Evolutionary conservation across 805 yeast species (phyloP), one percentile per base, ranked within the genome.

Genomic region (Barnettozyma sucrosica): DNA sequence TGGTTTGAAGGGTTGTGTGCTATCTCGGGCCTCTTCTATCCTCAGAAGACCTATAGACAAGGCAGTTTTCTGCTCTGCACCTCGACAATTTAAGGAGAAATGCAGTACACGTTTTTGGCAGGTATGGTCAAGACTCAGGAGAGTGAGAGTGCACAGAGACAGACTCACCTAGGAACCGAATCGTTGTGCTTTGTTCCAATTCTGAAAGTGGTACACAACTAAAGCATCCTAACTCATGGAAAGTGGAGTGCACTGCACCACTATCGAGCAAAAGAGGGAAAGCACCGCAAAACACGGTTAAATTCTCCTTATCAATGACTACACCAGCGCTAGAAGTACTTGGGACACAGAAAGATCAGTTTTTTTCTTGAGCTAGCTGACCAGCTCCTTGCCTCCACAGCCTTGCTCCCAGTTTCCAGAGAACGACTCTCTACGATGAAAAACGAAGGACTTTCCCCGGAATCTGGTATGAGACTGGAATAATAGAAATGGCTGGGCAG

Each of bases 201-300:
- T 45, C 62, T 7, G 71, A 69, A 49, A 68, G 71, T 21, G 74
- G 70, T 70, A 19, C 64, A 65, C 42, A 62, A 60, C 44, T 65
- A 71, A 70, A 68, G 48, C 63, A 69, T 5, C 64, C 69, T 32
- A 67, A 68, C 47, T 63, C 63, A 46, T 70, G 75, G 75, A 64
- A 74, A 9, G 70, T 74, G 54, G 80, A 75, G 57, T 66, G 77
- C 32, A 65, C 74, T 66, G 77, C 32, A 65, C 74, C 3, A 70
- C 77, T 3, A 67, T 75, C 24, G 57, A 74, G 33, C 74, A 75
- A 61, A 75, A 75, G 55, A 72, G 67, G 56, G 68, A 67, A 43
- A 75, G 75, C 49, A 71, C 78, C n/a, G 66, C 65, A 38, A 58
- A 62, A 16, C 79, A 75, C 51, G 76, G 77, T 1, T 75, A 75